Conservation (phyloP, 2,329 filamentous ascomycete genomes). For the Trichoderma lentiforme region DNA sequence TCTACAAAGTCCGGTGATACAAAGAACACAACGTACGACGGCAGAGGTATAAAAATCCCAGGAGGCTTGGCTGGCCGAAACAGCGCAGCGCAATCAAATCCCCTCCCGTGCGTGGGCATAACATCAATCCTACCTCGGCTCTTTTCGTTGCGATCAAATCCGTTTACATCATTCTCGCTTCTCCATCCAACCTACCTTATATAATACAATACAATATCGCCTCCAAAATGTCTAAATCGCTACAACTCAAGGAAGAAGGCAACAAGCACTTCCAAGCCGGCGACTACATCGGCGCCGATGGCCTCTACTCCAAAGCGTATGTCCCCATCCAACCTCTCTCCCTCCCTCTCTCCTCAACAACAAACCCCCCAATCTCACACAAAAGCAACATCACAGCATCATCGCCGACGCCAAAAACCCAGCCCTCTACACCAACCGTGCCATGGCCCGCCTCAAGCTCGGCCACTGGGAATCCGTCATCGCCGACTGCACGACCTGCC, state of each 20-base stretch:
- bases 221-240: constrained; percentile 34
- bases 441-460: constrained; percentile 75
- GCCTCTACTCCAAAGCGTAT: constrained; percentile 69
- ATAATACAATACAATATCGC: background rate
- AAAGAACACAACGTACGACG: background rate
- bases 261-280: constrained; percentile 63
- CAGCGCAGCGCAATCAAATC: background rate
- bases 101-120: background rate
- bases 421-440: constrained; percentile 83
- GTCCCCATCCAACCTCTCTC: constrained; percentile 27
- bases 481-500: constrained; percentile 71
- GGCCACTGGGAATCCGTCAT: constrained; percentile 70
- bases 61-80: background rate
- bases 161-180: background rate
- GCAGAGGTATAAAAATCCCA: background rate
- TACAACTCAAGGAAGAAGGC: constrained; percentile 54
- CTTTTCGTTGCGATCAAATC: background rate
- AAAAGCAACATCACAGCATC: constrained; percentile 51
- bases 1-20: background rate
- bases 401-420: constrained; percentile 74
- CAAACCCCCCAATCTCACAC: constrained; percentile 1
- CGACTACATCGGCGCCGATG: constrained; percentile 64
- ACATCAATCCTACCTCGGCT: background rate
- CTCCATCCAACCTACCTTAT: background rate
- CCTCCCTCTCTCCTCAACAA: background rate